These are phyloP conservation scores for Trichophyton mentagrophytes DNA, from an alignment of 2,329 filamentous ascomycete genomes.

Conservation along the genomic window DNA sequence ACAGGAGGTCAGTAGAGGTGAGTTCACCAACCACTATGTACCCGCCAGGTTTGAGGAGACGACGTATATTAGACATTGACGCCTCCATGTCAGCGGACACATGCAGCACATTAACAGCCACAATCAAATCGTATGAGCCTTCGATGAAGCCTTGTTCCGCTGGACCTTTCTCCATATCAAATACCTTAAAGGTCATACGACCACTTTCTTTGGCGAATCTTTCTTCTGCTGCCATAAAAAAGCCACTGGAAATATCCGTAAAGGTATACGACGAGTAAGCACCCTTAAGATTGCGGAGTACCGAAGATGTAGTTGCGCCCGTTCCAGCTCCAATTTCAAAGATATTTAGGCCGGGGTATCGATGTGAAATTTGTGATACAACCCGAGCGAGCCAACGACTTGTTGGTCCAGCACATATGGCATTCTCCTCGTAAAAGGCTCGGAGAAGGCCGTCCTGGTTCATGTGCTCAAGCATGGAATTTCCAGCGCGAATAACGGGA, in stretches of 20 bases:
- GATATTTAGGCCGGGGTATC: slow-evolving; percentile 33
- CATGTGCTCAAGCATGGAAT: slow-evolving; percentile 22
- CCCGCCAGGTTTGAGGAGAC: slow-evolving; percentile 35
- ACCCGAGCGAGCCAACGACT: slow-evolving; percentile 20
- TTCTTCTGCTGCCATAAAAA: slow-evolving; percentile 29
- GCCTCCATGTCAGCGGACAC: slow-evolving; percentile 22
- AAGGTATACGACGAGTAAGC: slow-evolving; percentile 33
- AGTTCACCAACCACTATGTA: slow-evolving; percentile 36
- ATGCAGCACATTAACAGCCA: slow-evolving; percentile 32
- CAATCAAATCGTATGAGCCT: slow-evolving; percentile 26
- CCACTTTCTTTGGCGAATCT: slow-evolving; percentile 18
- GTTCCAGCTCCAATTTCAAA: slow-evolving; percentile 37
- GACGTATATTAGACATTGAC: slow-evolving; percentile 24
- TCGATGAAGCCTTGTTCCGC: slow-evolving; percentile 13
- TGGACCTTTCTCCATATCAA: slow-evolving; percentile 15
- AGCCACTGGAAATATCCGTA: slow-evolving; percentile 34
- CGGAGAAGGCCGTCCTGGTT: slow-evolving; percentile 4
- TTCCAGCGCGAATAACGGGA: slow-evolving; percentile 21
- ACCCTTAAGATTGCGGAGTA: slow-evolving; percentile 23
- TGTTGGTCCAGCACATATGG: slow-evolving; percentile 7
- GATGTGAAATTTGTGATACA: slow-evolving; percentile 27
- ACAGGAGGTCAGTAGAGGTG: slow-evolving; percentile 17
- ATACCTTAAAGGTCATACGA: slow-evolving; percentile 24
- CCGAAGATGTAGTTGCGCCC: slow-evolving; percentile 28
- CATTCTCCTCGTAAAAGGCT: slow-evolving; percentile 10